These are phyloP conservation scores for Emergomyces africanus DNA, from an alignment of 2,329 filamentous ascomycete species.

Conservation along the genomic window DNA sequence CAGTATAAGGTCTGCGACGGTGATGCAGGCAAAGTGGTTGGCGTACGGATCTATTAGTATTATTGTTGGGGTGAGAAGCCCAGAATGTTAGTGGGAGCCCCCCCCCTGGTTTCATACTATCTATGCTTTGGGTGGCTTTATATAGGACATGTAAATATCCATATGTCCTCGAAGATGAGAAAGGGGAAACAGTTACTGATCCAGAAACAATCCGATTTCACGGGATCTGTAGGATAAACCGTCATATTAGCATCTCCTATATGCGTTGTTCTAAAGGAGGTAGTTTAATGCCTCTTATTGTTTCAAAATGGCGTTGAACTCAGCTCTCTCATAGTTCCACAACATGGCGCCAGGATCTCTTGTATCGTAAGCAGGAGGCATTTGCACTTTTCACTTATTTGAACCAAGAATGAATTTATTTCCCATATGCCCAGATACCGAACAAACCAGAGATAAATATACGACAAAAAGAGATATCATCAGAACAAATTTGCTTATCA, in stretches of 20 bases:
- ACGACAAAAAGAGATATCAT: not conserved
- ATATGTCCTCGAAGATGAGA: too few relatives aligned
- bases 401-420: too few relatives aligned
- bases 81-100: not conserved
- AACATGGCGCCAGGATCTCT: too few relatives aligned
- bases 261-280: not conserved
- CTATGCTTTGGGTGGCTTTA: not conserved
- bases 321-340: too few relatives aligned
- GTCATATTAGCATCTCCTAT: not conserved
- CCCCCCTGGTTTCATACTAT: not conserved
- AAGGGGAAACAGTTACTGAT: constrained; percentile 15
- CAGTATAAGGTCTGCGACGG: constrained; percentile 31
- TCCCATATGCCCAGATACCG: too few relatives aligned
- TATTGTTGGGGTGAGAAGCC: not conserved
- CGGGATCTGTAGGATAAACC: constrained; percentile 9
- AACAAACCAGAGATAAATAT: not conserved
- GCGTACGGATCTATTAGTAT: constrained; percentile 25
- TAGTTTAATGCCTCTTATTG: not conserved
- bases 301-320: not conserved
- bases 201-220: constrained; percentile 20
- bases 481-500: too few relatives aligned
- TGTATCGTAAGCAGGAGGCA: too few relatives aligned
- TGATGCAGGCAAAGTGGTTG: constrained; percentile 33
- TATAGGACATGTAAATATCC: not conserved
- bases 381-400: not conserved